phyloP scores from a whole-genome alignment of 768 basidiomycete genomes.

The Trametes cingulata region DNA sequence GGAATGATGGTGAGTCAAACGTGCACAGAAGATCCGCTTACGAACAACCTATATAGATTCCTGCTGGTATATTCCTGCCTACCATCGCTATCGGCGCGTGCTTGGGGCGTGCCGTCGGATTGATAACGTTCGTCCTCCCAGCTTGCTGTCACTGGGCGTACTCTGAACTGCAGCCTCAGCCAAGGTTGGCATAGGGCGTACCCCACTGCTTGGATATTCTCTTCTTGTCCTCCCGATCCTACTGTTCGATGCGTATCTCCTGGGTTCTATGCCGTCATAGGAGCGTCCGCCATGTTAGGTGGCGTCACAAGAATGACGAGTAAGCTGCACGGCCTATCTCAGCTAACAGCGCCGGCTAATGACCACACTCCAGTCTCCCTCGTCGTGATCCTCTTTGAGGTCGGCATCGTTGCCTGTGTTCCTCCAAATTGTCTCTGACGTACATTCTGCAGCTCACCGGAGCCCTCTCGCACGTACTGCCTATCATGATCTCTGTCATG shows the following conservation, averaged over 20 bases:
- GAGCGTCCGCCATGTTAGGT: conserved; percentile 73
- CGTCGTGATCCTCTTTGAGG: conserved; percentile 78
- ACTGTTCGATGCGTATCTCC: conserved; percentile 69
- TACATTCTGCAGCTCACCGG: conserved; percentile 58
- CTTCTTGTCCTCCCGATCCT: conserved; percentile 71
- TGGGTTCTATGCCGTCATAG: conserved; percentile 77
- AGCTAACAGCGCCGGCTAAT: too few relatives aligned
- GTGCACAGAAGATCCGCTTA: background rate
- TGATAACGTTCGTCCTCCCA: conserved; percentile 54
- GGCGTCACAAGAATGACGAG: conserved; percentile 80
- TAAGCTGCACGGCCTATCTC: conserved; percentile 39
- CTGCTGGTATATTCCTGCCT: conserved; percentile 76
- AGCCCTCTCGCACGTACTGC: conserved; percentile 76
- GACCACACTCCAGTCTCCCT: conserved; percentile 61
- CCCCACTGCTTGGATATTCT: conserved; percentile 68
- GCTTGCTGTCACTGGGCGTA: background rate
- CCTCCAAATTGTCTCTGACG: background rate
- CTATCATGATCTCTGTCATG: conserved; percentile 82
- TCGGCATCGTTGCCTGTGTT: conserved; percentile 30
- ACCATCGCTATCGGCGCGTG: conserved; percentile 77
- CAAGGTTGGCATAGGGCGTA: conserved; percentile 68
- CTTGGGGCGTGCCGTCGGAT: conserved; percentile 67
- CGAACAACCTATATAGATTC: conserved; percentile 48
- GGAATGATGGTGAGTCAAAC: conserved; percentile 63
- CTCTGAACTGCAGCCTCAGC: conserved; percentile 35